Base-by-base conservation (phyloP, 257 asterid genomes). In the Solanum pinnatisectum region DNA sequence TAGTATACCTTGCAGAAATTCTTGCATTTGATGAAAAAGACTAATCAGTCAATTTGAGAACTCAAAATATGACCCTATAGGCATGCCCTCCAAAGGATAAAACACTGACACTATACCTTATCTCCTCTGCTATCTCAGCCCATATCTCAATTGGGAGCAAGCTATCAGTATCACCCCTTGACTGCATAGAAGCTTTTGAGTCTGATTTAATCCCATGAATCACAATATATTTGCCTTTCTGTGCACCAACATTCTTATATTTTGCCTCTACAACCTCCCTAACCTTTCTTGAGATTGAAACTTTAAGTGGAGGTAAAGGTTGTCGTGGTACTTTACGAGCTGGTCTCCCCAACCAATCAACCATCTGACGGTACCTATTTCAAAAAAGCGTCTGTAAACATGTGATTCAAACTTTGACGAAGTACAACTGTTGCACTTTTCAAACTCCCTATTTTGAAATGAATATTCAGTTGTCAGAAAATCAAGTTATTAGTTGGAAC, bases 141-240 rank as follows among this genome's bases (percentile, higher is more conserved):
- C 98, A 95, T 68, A 88, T 77, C 89, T 96, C 97, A 84, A 94
- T 88, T n/a, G 98, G 98, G n/a, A 96, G 95, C 92, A 96, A 92
- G 92, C 99, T 95, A 92, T 96, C 99, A 44, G 89, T 76, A 82
- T 96, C 98, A 13, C 98, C 99, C 89, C 90, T 94, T 16, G 98
- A 95, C 89, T 95, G 99, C 99, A 96, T 96, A 5, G 93, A 93
- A 46, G 99, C 99, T 91, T 96, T 93, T 35, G 99, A 96, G 85
- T 96, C 98, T n/a, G 98, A 94, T 87, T 95, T 88, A 27, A 96
- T 93, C 39, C 99, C 99, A 91, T 96, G 99, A 89, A 95, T 92
- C 25, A 96, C 98, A 59, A 96, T 87, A 70, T 92, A 96, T 79
- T 89, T 95, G n/a, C 99, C 98, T 90, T 93, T 94, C 89, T 85